Percentiles rank a stretch among this genome's conserved stretches.
phyloP scores from a whole-genome alignment of 352 stramenopile species.

The Globisporangium okanoganense region DNA sequence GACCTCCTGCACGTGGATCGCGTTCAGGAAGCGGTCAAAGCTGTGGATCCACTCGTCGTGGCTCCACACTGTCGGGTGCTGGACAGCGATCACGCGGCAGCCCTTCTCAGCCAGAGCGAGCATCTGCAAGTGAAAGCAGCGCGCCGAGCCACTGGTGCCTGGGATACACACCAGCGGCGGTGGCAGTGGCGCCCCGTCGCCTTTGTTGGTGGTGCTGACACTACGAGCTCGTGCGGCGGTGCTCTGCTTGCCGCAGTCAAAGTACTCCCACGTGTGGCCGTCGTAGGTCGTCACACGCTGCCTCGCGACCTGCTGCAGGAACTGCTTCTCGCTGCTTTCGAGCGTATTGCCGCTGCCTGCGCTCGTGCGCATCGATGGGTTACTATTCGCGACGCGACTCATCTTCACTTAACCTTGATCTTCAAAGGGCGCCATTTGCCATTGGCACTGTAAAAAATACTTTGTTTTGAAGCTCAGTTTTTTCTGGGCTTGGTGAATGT shows the following conservation, averaged over 20 bases:
- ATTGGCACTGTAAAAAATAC: no score
- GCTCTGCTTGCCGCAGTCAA: conserved; percentile 50
- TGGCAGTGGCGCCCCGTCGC: neutral
- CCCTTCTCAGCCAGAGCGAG: conserved; percentile 46
- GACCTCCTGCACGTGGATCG: conserved; percentile 46
- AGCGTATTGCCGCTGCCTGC: conserved; percentile 5
- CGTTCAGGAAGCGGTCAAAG: conserved; percentile 76
- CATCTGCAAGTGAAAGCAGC: conserved; percentile 60
- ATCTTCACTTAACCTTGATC: conserved; percentile 1
- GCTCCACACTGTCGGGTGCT: conserved; percentile 71
- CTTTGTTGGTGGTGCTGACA: conserved; percentile 12
- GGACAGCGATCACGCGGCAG: conserved; percentile 67
- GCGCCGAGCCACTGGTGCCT: conserved; percentile 42
- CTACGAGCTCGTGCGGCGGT: neutral
- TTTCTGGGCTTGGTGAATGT: neutral
- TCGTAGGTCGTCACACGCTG: conserved; percentile 78
- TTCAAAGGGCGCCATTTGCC: neutral
- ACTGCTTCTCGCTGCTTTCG: conserved; percentile 38
- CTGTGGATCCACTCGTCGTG: conserved; percentile 81
- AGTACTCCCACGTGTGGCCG: conserved; percentile 76
- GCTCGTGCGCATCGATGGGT: conserved; percentile 8
- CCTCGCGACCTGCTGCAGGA: conserved; percentile 54
- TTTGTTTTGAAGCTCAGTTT: neutral
- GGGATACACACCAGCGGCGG: conserved; percentile 63
- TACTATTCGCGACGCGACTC: conserved; percentile 18